Percentiles rank a stretch among this genome's conserved stretches.
Evolutionary conservation across 2,329 filamentous ascomycete species (phyloP).

Genomic region (Ascocoryne sarcoides): DNA sequence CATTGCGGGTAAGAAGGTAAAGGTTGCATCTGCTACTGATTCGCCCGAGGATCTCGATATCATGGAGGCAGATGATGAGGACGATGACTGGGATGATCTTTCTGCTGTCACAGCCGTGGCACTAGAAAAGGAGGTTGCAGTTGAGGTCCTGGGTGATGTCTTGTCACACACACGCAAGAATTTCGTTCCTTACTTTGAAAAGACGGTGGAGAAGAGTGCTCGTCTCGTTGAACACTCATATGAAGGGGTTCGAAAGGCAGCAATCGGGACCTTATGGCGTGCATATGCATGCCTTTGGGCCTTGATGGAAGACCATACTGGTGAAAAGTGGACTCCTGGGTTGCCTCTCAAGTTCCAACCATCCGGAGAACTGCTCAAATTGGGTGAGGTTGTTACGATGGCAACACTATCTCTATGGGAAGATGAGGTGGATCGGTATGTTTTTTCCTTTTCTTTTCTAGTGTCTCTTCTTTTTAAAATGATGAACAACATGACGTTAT

Average conservation of each 20-base stretch:
- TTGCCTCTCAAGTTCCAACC: slow-evolving; percentile 74
- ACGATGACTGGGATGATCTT: slow-evolving; percentile 77
- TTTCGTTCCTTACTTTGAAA: slow-evolving; percentile 78
- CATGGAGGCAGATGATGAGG: slow-evolving; percentile 59
- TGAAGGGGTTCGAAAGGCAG: slow-evolving; percentile 87
- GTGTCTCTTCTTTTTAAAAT: slow-evolving; percentile 39
- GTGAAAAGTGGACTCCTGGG: slow-evolving; percentile 81
- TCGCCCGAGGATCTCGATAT: slow-evolving; percentile 52
- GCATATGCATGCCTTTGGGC: slow-evolving; percentile 87
- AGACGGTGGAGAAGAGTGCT: slow-evolving; percentile 73
- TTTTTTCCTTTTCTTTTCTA: slow-evolving; percentile 31
- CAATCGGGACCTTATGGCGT: slow-evolving; percentile 85
- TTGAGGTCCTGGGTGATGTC: slow-evolving; percentile 90
- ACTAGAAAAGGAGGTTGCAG: slow-evolving; percentile 93
- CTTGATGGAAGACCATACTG: slow-evolving; percentile 69
- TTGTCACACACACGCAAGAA: slow-evolving; percentile 76
- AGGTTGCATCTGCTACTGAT: slow-evolving; percentile 58
- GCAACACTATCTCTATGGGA: slow-evolving; percentile 80
- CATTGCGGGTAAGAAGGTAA: slow-evolving; percentile 76
- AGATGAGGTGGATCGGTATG: slow-evolving; percentile 89
- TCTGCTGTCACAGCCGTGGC: slow-evolving; percentile 81
- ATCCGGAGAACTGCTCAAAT: slow-evolving; percentile 70
- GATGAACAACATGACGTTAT: slow-evolving; percentile 87
- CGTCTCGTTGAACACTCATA: slow-evolving; percentile 82
- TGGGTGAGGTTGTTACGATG: slow-evolving; percentile 77